Evolutionary conservation across 306 rosid species (phyloP).

Genomic region (Dryas drummondii): DNA sequence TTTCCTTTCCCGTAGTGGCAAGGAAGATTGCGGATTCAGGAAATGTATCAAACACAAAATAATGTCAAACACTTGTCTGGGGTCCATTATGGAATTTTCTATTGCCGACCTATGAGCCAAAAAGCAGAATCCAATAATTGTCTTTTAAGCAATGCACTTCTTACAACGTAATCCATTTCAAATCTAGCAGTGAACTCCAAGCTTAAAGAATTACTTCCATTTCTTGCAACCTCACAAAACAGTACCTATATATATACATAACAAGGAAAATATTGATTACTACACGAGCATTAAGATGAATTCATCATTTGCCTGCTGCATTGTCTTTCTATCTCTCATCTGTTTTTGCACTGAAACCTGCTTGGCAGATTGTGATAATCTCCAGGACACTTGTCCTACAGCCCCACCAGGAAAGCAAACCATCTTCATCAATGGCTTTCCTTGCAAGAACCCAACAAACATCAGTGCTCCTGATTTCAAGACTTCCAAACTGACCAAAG

Average conservation of each 20-base stretch:
- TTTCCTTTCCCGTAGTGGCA: constrained; percentile 26
- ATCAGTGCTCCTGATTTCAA: constrained; percentile 54
- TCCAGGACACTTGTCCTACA: constrained; percentile 67
- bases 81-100: background rate
- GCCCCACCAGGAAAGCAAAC: constrained; percentile 26
- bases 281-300: constrained; percentile 26
- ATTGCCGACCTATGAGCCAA: background rate
- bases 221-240: constrained; percentile 46
- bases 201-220: constrained; percentile 42
- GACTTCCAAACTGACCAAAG: constrained; percentile 39
- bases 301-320: constrained; percentile 11
- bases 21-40: background rate
- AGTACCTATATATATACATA: background rate
- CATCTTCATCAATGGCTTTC: constrained; percentile 65
- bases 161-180: constrained; percentile 41
- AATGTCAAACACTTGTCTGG: background rate
- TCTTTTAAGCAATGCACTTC: constrained; percentile 62
- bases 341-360: constrained; percentile 24
- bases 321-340: constrained; percentile 30
- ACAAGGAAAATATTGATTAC: background rate
- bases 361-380: constrained; percentile 47
- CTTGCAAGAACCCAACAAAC: constrained; percentile 57
- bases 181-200: constrained; percentile 78
- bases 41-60: background rate
- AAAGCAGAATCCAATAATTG: constrained; percentile 1